A percentile compares a stretch with the other conserved stretches of the same genome.
Evolutionary conservation across 306 rosid genomes (phyloP).

Genomic region (Fagus sylvatica): DNA sequence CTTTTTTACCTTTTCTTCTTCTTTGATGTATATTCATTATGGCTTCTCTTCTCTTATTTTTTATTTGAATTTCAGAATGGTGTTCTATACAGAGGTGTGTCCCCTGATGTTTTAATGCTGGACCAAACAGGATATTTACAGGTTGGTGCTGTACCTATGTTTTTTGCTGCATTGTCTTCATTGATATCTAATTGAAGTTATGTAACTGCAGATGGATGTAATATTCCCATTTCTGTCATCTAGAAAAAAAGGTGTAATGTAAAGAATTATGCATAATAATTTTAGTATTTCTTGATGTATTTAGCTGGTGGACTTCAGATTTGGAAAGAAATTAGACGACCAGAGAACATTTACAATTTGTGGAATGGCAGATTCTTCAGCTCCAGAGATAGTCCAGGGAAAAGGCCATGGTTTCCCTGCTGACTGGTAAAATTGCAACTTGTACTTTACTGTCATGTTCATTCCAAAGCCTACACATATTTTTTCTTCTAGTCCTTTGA

Average conservation of each 20-base stretch:
- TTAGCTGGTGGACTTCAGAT: conserved; percentile 90
- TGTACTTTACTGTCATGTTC: conserved; percentile 18
- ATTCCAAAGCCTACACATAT: conserved; percentile 12
- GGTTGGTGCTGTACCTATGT: too few relatives aligned
- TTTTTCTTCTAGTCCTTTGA: not conserved
- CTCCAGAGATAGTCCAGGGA: conserved; percentile 90
- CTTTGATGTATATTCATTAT: not conserved
- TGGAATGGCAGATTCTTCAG: conserved; percentile 81
- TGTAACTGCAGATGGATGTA: too few relatives aligned
- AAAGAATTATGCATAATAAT: conserved; percentile 5
- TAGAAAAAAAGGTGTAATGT: conserved; percentile 2
- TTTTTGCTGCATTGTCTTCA: too few relatives aligned
- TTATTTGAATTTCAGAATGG: too few relatives aligned
- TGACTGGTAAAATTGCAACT: conserved; percentile 67
- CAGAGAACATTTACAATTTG: conserved; percentile 84
- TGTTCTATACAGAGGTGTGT: too few relatives aligned
- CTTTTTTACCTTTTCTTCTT: conserved; percentile 6
- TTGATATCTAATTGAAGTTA: too few relatives aligned
- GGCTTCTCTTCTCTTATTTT: conserved; percentile 10
- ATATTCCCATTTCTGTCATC: too few relatives aligned
- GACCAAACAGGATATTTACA: too few relatives aligned
- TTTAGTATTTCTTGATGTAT: conserved; percentile 15
- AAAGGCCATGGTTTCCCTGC: conserved; percentile 92
- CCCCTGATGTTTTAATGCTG: too few relatives aligned
- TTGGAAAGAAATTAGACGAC: conserved; percentile 61